phyloP scores from a whole-genome alignment of 495 filamentous ascomycete species.

The Talaromyces adpressus region DNA sequence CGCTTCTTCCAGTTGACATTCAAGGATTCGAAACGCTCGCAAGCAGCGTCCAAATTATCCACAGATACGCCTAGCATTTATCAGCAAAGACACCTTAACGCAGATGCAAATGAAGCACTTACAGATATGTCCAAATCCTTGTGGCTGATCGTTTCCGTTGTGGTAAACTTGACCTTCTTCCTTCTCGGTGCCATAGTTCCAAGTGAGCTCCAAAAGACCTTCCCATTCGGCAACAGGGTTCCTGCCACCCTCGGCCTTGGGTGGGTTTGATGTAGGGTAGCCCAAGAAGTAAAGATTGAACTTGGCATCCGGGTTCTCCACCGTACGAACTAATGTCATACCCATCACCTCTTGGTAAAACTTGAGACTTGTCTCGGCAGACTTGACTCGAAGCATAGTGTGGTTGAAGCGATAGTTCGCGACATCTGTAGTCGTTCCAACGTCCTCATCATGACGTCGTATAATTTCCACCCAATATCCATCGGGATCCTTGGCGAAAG shows the following conservation, averaged over 20 bases:
- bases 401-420: slow-evolving; percentile 49
- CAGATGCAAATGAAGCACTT: slow-evolving; percentile 29
- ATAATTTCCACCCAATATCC: slow-evolving; percentile 84
- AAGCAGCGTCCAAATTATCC: slow-evolving; percentile 81
- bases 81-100: slow-evolving; percentile 14
- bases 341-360: slow-evolving; percentile 91
- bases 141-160: slow-evolving; percentile 82
- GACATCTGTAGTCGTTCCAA: slow-evolving; percentile 44
- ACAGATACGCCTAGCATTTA: slow-evolving; percentile 61
- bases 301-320: slow-evolving; percentile 58
- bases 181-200: slow-evolving; percentile 96
- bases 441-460: slow-evolving; percentile 44
- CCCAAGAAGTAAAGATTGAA: slow-evolving; percentile 95
- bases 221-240: slow-evolving; percentile 62
- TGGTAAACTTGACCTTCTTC: slow-evolving; percentile 80
- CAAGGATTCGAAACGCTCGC: slow-evolving; percentile 72
- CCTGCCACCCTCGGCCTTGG: slow-evolving; percentile 40
- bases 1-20: slow-evolving; percentile 91
- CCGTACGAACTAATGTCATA: slow-evolving; percentile 71
- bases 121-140: slow-evolving; percentile 93
- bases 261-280: slow-evolving; percentile 49
- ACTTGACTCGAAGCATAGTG: slow-evolving; percentile 95
- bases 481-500: slow-evolving; percentile 90
- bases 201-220: slow-evolving; percentile 84
- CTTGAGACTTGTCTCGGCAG: slow-evolving; percentile 69